Evolutionary conservation across 495 filamentous ascomycete species (phyloP), one percentile per base, ranked within the genome.

Genomic region (Aspergillus affinis): DNA sequence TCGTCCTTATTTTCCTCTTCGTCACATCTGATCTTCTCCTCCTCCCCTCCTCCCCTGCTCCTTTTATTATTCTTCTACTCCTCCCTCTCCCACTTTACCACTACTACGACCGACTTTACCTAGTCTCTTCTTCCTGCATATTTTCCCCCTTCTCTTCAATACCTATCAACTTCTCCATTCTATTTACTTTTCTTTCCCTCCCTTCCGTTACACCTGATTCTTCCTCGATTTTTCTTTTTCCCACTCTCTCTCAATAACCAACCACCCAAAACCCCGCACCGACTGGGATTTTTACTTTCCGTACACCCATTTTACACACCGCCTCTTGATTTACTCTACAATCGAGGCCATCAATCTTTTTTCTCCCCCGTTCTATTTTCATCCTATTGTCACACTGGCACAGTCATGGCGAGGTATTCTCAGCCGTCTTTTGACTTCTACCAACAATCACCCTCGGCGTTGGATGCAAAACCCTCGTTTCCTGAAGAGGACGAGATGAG

Each of bases 401-500:
- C 58, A 61, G 61, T 65, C 58, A 81, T 80, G 77, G 74, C 78
- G 54, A 70, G 72, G 68, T 78, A 74, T 72, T 73, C 75, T 57
- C 78, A 80, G 63, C 74, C 72, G 66, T 66, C 70, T 59, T 77
- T 73, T 64, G 81, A 87, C 62, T 88, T 80, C 72, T 88, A 88
- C 73, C 78, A 84, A 79, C 76, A 83, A 66, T 81, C 82, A 61
- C 75, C 83, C 36, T 76, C 87, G 65, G 76, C 84, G 36, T 77
- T 89, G 72, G 85, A 89, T 66, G 81, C 86, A 54, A 81, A 65
- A 58, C 79, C 83, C 53, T 82, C 84, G 63, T 87, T 79, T 77
- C 83, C 88, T 61, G 89, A 92, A 62, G 90, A 93, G 60, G 90
- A 93, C 75, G 89, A 91, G 68, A 83, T 84, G 73, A 88, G 84